These are phyloP conservation scores for Fusarium sp. DNA, from an alignment of 2,329 filamentous ascomycete species.

Conservation along the genomic window DNA sequence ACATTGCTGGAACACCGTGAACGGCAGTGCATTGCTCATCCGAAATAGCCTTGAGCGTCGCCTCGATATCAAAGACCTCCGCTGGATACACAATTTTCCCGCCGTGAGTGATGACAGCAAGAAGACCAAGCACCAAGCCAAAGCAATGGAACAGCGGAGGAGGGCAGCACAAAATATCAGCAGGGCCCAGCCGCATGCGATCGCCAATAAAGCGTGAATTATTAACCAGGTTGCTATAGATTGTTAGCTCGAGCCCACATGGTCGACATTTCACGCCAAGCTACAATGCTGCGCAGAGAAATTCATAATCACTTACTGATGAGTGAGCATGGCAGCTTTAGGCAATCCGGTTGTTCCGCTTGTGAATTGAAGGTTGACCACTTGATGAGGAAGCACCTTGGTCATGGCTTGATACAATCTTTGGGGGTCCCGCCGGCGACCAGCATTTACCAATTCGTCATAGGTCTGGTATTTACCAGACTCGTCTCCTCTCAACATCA, in stretches of 20 bases:
- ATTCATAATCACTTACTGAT: constrained; percentile 64
- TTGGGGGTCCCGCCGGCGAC: constrained; percentile 61
- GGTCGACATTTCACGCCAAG: not conserved
- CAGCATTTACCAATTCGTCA: constrained; percentile 66
- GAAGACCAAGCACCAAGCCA: constrained; percentile 80
- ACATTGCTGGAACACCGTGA: constrained; percentile 88
- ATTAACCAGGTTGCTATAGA: constrained; percentile 68
- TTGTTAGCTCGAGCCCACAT: constrained; percentile 13
- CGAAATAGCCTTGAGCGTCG: constrained; percentile 74
- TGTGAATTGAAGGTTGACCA: constrained; percentile 81
- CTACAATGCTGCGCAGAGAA: not conserved
- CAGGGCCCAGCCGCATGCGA: constrained; percentile 75
- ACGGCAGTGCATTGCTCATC: constrained; percentile 79
- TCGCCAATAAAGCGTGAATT: constrained; percentile 79
- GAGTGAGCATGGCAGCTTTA: constrained; percentile 81
- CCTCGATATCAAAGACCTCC: constrained; percentile 77
- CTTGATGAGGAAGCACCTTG: constrained; percentile 72
- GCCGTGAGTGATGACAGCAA: constrained; percentile 79
- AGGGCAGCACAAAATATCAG: constrained; percentile 81
- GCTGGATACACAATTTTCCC: constrained; percentile 81
- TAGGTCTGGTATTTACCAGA: constrained; percentile 70
- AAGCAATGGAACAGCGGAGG: constrained; percentile 90
- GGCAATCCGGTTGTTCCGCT: constrained; percentile 80
- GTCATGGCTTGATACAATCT: constrained; percentile 65
- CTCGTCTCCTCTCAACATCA: constrained; percentile 69